phyloP scores from a whole-genome alignment of 140 eudicot species.

The Senecio squalidus region DNA sequence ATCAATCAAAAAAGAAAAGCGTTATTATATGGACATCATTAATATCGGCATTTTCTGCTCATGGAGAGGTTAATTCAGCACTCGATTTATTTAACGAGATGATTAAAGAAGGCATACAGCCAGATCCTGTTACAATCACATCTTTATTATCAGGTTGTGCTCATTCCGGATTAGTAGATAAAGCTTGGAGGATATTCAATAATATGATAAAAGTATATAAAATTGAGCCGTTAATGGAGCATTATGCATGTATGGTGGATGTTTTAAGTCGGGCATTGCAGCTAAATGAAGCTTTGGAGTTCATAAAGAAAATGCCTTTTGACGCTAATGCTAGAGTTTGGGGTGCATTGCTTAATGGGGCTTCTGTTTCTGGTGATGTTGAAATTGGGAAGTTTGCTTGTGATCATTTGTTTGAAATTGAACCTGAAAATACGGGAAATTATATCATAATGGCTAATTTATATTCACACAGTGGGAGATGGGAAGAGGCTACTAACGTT shows the following conservation, averaged over 20 bases:
- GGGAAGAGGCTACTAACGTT: constrained; percentile 63
- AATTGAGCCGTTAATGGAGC: constrained; percentile 55
- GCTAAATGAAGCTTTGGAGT: constrained; percentile 46
- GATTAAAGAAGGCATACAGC: constrained; percentile 42
- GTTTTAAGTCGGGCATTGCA: constrained; percentile 58
- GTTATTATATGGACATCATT: constrained; percentile 58
- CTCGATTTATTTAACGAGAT: constrained; percentile 41
- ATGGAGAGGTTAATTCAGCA: constrained; percentile 49
- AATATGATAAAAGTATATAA: constrained; percentile 38
- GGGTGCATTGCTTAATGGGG: constrained; percentile 80
- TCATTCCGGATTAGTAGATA: constrained; percentile 60
- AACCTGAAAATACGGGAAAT: constrained; percentile 66
- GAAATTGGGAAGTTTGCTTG: constrained; percentile 58
- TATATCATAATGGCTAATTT: constrained; percentile 68
- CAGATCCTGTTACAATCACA: constrained; percentile 71
- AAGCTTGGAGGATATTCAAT: constrained; percentile 50
- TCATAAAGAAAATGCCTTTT: constrained; percentile 56
- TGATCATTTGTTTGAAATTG: constrained; percentile 48
- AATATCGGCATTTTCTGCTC: constrained; percentile 55
- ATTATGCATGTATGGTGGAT: constrained; percentile 75
- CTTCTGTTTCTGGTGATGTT: constrained; percentile 56
- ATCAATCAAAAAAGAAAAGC: constrained; percentile 44
- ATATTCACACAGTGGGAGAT: constrained; percentile 52
- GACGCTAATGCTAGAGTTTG: constrained; percentile 55
- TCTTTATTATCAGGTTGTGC: constrained; percentile 73